These are phyloP conservation scores for Grigorovia humatica DNA, from an alignment of 805 yeast species.

Conservation along the genomic window DNA sequence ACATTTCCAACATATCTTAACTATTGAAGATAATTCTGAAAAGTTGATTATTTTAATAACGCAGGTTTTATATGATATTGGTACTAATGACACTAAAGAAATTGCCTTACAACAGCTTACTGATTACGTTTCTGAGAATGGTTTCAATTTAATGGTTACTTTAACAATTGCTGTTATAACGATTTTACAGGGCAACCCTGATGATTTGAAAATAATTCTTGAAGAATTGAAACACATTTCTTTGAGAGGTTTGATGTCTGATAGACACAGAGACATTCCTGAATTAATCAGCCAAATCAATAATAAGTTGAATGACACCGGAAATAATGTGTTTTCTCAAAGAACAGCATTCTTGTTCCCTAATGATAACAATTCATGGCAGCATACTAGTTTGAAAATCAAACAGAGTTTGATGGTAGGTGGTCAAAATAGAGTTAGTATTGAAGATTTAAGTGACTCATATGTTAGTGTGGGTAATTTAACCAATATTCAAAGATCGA, in stretches of 20 bases:
- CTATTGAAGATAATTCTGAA: conserved; percentile 44
- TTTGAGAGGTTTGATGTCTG: conserved; percentile 38
- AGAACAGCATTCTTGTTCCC: conserved; percentile 70
- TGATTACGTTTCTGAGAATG: conserved; percentile 49
- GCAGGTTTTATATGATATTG: conserved; percentile 69
- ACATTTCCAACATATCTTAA: conserved; percentile 56
- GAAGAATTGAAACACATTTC: conserved; percentile 50
- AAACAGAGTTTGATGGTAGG: conserved; percentile 49
- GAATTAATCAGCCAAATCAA: conserved; percentile 42
- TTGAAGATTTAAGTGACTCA: conserved; percentile 40
- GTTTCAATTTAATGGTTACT: conserved; percentile 56
- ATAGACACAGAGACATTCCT: conserved; percentile 47
- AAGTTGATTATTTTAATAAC: conserved; percentile 64
- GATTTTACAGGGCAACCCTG: conserved; percentile 48
- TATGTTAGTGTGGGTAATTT: conserved; percentile 39
- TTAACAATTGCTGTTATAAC: conserved; percentile 73
- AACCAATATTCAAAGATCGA: conserved; percentile 54
- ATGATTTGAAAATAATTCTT: conserved; percentile 49
- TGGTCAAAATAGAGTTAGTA: conserved; percentile 39
- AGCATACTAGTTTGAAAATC: conserved; percentile 41
- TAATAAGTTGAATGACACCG: conserved; percentile 30
- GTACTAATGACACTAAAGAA: conserved; percentile 64
- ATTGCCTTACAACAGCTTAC: conserved; percentile 81
- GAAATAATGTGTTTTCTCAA: conserved; percentile 39
- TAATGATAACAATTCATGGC: conserved; percentile 59